phyloP scores from a whole-genome alignment of 1,139 yeast species.

The Scheffersomyces titani region DNA sequence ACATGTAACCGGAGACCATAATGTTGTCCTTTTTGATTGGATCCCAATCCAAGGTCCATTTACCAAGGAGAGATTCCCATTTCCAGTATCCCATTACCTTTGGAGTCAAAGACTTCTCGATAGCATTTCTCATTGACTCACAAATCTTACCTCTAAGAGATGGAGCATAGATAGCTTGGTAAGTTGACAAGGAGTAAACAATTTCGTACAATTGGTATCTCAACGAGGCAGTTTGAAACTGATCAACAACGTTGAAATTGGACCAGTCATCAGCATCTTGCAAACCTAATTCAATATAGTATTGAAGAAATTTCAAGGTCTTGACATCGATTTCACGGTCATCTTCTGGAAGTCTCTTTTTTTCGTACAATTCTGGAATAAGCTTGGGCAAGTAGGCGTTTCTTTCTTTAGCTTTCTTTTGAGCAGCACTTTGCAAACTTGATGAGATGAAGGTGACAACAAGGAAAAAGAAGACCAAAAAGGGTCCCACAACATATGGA shows the following conservation, averaged over 20 bases:
- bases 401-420: not conserved
- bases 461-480: not conserved
- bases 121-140: slow-evolving; percentile 3
- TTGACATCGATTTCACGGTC: slow-evolving; percentile 5
- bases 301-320: slow-evolving; percentile 4
- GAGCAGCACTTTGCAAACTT: not conserved
- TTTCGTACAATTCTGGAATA: not conserved
- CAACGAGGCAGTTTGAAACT: slow-evolving; percentile 4
- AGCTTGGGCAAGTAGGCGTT: not conserved
- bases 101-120: slow-evolving; percentile 4
- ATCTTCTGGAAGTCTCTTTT: not conserved
- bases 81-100: slow-evolving; percentile 7
- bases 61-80: slow-evolving; percentile 7
- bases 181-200: slow-evolving; percentile 1
- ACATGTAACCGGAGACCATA: slow-evolving; percentile 4
- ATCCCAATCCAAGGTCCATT: slow-evolving; percentile 4
- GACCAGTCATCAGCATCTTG: slow-evolving; percentile 3
- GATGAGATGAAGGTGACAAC: not conserved
- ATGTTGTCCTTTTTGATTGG: slow-evolving; percentile 7
- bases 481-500: not conserved
- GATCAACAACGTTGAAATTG: slow-evolving; percentile 2
- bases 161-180: not conserved
- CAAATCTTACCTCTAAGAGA: slow-evolving; percentile 1
- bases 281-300: slow-evolving; percentile 4
- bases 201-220: slow-evolving; percentile 2